Base-by-base conservation (phyloP, 768 basidiomycete genomes). In the Macrolepiota fuliginosa region DNA sequence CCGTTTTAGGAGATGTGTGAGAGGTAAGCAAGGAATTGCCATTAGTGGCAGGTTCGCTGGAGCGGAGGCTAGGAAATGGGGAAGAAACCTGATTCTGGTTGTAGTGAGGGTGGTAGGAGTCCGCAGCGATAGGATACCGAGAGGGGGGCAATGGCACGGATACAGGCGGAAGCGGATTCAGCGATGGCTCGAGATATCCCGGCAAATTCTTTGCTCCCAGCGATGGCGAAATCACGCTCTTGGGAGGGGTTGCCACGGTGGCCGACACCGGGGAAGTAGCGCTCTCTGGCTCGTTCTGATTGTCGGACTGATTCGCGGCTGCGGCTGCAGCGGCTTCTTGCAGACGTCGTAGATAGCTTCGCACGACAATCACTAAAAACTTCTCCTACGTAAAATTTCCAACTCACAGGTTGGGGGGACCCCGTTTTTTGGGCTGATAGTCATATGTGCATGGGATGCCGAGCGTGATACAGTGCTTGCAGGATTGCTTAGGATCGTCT, bases 361-460 rank as follows among this genome's bases (percentile, higher is more conserved):
- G 45, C 50, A 37, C 55, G 40, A 17, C 37, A 35, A 45, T 66
- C 61, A 66, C 46, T 39, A 58, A 58, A 49, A 39, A n/a, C 12
- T 25, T 22, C 13, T 37, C 53, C 45, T 4, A 24, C 17, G 25
- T 24, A 40, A 57, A 56, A n/a, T 40, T 27, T 68, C 60, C 42
- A 49, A 69, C 87, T 74, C 74, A 96, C 91, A 94, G 79, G 73
- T 96, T 96, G 1, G 94, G 94, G 2, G 94, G 94, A 0, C 94
- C 94, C 59, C 94, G 80, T 74, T 96, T 96, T 80, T 94, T 94
- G 19, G 94, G 94, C 71, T 92, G 90, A 71, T 96, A 96, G 70
- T 93, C 90, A 67, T 95, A 96, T 0, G 91, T 94, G 72, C 94
- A 95, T 4, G 87, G 83, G 53, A 94, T 90, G 19, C 86, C 89